phyloP scores from a whole-genome alignment of 2,329 filamentous ascomycete species.

The Alternaria atra region DNA sequence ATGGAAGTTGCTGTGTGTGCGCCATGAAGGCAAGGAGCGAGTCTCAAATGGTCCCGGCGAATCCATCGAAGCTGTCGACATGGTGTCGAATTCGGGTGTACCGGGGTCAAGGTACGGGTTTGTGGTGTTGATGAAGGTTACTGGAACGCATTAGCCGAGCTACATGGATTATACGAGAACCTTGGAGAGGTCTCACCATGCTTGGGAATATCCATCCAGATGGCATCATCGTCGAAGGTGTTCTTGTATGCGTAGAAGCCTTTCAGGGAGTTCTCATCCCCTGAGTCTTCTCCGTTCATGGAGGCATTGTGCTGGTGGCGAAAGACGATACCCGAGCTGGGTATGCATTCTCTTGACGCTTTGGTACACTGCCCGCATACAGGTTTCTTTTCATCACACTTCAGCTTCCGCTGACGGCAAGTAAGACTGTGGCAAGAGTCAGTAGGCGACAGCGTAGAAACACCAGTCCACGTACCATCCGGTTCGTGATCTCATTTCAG shows the following conservation, averaged over 20 bases:
- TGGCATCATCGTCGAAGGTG: conserved; percentile 67
- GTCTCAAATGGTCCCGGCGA: conserved; percentile 45
- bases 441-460: conserved; percentile 10
- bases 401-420: conserved; percentile 69
- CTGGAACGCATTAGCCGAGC: conserved; percentile 44
- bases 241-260: conserved; percentile 73
- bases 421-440: conserved; percentile 50
- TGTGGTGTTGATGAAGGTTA: conserved; percentile 69
- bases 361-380: conserved; percentile 69
- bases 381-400: conserved; percentile 71
- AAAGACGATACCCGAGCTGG: conserved; percentile 70
- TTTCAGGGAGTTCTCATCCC: conserved; percentile 60
- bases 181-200: conserved; percentile 55
- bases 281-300: conserved; percentile 65
- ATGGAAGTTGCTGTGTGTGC: conserved; percentile 33
- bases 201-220: conserved; percentile 71
- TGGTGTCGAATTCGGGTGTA: conserved; percentile 46
- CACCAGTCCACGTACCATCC: conserved; percentile 46
- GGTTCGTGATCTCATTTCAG: conserved; percentile 51
- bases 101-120: conserved; percentile 66
- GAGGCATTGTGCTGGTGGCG: conserved; percentile 75
- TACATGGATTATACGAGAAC: not conserved
- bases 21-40: conserved; percentile 38
- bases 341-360: conserved; percentile 67
- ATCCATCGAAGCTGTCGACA: conserved; percentile 44